Evolutionary conservation across 352 stramenopile genomes (phyloP), one percentile per base, ranked within the genome.

Genomic region (Pythium aristosporum): DNA sequence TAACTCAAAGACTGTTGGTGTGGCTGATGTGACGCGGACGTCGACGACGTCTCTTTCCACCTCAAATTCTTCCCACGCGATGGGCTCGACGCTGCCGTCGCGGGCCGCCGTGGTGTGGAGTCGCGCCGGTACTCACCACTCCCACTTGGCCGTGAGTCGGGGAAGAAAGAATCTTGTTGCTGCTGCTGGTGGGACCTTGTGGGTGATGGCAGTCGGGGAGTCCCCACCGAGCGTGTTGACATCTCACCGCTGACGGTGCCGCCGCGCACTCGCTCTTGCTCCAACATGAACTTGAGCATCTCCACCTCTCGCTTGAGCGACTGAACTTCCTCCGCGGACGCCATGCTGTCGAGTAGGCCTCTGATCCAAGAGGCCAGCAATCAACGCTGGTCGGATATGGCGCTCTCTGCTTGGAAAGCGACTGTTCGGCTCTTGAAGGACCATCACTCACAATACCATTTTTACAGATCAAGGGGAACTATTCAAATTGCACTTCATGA

Each of bases 221-320:
- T 59, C 6, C 56, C 57, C 23, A 50, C n/a, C 16, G 57, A 46
- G 2, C 43, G 61, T 37, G 49, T 32, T 12, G 49, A 50, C 32
- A 55, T 18, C 15, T 61, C 53, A 4, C 36, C 46, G 21, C 11
- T 50, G 43, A 20, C 36, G 21, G 6, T 20, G 50, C 44, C 70
- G n/a, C 74, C 18, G 15, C 44, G 70, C 54, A 68, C 13, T n/a
- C 56, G 74, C 62, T 87, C 74, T 25, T 79, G 62, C 37, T 77
- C 62, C 58, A 85, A 62, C 57, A 81, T 71, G 23, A 69, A 61
- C 42, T 67, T 76, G 3, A 91, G 69, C 53, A 62, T 59, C 61
- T 85, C 76, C 28, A 91, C 66, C 67, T 91, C 79, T 13, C 69
- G 74, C 63, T 73, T 76, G 12, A 88, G 72, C 67, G 71, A 72